phyloP scores from a whole-genome alignment of 2,329 filamentous ascomycete genomes.

The Paecilomyces sp. region DNA sequence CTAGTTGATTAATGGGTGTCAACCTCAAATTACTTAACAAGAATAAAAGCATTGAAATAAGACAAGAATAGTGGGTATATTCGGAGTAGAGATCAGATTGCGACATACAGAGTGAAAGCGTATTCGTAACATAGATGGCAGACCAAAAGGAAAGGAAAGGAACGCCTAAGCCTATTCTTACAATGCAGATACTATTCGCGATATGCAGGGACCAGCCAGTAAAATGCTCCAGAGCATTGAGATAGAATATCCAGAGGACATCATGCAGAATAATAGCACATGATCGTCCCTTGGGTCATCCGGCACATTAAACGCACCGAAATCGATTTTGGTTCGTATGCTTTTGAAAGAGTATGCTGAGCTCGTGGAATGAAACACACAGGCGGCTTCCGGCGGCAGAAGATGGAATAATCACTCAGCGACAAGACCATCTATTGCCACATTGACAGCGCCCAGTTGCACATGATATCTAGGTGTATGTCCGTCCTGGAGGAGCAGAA shows the following conservation, averaged over 20 bases:
- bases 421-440: no score
- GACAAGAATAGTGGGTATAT: background rate
- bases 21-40: background rate
- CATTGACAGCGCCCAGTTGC: background rate
- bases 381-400: background rate
- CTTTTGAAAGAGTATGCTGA: background rate
- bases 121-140: background rate
- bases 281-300: background rate
- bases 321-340: background rate
- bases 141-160: background rate
- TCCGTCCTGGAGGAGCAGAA: background rate
- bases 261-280: background rate
- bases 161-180: background rate
- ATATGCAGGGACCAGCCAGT: background rate
- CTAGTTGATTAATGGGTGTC: background rate
- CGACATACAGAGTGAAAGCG: background rate
- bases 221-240: background rate
- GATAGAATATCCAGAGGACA: background rate
- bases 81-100: background rate
- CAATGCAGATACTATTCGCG: background rate
- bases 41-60: background rate
- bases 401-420: background rate
- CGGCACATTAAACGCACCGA: background rate
- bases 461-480: background rate
- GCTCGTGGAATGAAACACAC: no score